These are phyloP conservation scores for Geranium incanum DNA, from an alignment of 441 rosid species.

Conservation along the genomic window DNA sequence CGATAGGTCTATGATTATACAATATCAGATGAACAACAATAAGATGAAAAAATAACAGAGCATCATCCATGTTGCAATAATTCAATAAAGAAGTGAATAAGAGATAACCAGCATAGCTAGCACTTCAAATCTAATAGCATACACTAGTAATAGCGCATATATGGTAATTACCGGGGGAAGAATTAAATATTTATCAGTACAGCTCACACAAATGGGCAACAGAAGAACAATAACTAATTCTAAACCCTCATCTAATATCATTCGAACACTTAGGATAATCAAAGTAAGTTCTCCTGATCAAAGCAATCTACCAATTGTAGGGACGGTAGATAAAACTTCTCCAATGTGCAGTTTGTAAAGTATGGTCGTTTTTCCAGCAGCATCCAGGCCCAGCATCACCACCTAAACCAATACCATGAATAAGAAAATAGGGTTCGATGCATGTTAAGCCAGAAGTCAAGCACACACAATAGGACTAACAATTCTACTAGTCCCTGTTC, in stretches of 20 bases:
- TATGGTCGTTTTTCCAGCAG: conserved; percentile 93
- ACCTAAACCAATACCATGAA: conserved; percentile 44
- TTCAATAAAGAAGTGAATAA: not conserved
- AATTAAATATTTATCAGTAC: not conserved
- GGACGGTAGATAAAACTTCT: conserved; percentile 91
- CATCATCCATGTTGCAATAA: no score
- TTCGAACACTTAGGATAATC: not conserved
- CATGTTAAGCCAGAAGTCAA: not conserved
- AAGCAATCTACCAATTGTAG: conserved; percentile 66
- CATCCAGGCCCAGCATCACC: conserved; percentile 93
- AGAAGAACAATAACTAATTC: not conserved
- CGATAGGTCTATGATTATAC: no score
- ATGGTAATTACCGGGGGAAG: not conserved
- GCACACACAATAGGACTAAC: not conserved
- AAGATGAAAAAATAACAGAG: no score
- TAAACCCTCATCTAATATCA: not conserved
- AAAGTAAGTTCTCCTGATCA: conserved; percentile 2
- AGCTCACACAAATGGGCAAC: not conserved
- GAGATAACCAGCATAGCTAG: not conserved
- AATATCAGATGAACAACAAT: no score
- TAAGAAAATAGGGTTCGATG: conserved; percentile 9
- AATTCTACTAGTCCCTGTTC: not conserved
- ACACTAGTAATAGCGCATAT: not conserved
- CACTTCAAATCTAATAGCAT: not conserved
- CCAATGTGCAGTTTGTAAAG: conserved; percentile 94